phyloP scores from a whole-genome alignment of 1,284 basidiomycete genomes.

The Heterobasidion parviporum region DNA sequence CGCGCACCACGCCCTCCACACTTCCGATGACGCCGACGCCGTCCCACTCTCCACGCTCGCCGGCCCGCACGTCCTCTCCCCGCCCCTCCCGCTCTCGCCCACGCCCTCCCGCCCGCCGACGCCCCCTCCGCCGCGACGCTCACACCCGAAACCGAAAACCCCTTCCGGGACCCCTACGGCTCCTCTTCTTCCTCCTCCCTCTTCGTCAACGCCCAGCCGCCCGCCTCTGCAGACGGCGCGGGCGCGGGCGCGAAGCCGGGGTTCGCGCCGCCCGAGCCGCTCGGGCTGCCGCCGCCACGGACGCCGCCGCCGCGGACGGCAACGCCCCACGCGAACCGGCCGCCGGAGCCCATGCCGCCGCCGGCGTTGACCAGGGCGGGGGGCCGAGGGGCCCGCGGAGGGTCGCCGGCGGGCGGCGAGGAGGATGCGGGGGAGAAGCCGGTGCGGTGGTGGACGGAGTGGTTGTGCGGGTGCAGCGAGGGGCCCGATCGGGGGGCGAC shows the following conservation, averaged over 20 bases:
- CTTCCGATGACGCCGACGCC: constrained; percentile 28
- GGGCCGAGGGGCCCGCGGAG: not conserved
- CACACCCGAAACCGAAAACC: constrained; percentile 27
- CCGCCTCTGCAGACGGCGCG: not conserved
- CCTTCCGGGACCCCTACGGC: constrained; percentile 42
- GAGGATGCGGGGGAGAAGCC: constrained; percentile 23
- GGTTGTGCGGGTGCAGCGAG: constrained; percentile 73
- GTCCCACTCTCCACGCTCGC: constrained; percentile 46
- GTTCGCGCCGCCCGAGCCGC: constrained; percentile 31
- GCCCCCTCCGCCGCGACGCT: constrained; percentile 5
- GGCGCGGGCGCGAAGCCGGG: not conserved
- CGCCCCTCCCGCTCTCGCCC: constrained; percentile 15
- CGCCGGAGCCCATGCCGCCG: constrained; percentile 32
- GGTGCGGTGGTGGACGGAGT: constrained; percentile 75
- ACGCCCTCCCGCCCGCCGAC: constrained; percentile 25
- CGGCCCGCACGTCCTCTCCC: constrained; percentile 19
- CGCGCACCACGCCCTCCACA: constrained; percentile 24
- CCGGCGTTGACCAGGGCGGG: constrained; percentile 20
- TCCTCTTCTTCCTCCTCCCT: constrained; percentile 35
- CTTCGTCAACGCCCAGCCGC: constrained; percentile 20
- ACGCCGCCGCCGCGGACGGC: constrained; percentile 42
- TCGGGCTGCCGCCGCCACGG: constrained; percentile 49
- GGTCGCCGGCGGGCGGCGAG: not conserved
- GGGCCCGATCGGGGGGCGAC: no score
- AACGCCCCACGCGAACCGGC: constrained; percentile 20